Evolutionary conservation across 192 early-diverging fungal genomes (phyloP).

Genomic region (Backusella parvicylindrica): DNA sequence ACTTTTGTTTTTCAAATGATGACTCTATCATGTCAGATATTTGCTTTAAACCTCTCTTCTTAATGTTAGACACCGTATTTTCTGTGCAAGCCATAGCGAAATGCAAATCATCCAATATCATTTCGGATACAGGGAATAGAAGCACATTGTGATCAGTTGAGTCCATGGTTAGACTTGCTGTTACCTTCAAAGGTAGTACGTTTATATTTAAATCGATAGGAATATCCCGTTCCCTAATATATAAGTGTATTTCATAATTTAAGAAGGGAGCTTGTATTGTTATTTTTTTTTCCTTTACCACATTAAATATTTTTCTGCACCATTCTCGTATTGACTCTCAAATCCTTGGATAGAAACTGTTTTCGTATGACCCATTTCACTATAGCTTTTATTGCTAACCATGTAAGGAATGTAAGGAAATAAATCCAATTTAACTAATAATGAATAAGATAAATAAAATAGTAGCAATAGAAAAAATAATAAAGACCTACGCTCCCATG

Average conservation of each 20-base stretch:
- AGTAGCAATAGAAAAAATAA: neutral
- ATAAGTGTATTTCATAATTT: too few species aligned
- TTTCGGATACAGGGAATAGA: neutral
- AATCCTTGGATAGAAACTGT: neutral
- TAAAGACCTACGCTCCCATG: neutral
- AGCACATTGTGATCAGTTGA: neutral
- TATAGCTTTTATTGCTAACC: neutral
- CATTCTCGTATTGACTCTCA: neutral
- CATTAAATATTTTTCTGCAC: neutral
- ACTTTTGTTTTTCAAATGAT: neutral
- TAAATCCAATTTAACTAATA: neutral
- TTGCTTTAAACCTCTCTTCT: neutral
- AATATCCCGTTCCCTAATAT: constrained; percentile 4
- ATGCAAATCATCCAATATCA: constrained; percentile 8
- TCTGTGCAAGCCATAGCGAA: neutral
- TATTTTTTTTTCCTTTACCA: neutral
- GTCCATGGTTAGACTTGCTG: neutral
- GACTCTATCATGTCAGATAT: neutral
- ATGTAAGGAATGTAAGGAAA: neutral
- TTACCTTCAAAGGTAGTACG: neutral
- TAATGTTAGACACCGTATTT: neutral
- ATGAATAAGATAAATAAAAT: neutral
- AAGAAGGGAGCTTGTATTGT: neutral
- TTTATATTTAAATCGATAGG: neutral
- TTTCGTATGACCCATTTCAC: neutral